Evolutionary conservation across 805 yeast genomes (phyloP).

Genomic region (Metschnikowia amazonensis): DNA sequence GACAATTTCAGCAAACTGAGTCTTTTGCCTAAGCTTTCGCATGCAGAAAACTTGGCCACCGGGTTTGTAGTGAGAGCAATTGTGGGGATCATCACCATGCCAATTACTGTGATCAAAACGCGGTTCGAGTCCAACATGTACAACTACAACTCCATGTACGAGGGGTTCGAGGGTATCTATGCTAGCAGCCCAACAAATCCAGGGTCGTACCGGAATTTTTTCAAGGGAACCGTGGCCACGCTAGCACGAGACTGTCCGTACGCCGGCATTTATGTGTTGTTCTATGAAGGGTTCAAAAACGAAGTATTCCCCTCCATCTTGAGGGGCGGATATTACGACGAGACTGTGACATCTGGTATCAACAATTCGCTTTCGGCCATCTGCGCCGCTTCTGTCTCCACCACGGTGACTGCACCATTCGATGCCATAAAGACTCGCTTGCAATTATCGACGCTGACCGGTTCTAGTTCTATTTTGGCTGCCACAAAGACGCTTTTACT

Average conservation of each 20-base stretch:
- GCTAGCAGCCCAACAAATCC: conserved; percentile 25
- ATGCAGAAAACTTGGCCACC: conserved; percentile 62
- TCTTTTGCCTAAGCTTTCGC: conserved; percentile 67
- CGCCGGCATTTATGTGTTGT: conserved; percentile 86
- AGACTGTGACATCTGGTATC: conserved; percentile 12
- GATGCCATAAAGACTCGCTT: conserved; percentile 91
- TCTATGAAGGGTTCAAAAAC: conserved; percentile 74
- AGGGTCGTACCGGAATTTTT: conserved; percentile 61
- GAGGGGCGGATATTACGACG: conserved; percentile 10
- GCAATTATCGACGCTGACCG: conserved; percentile 58
- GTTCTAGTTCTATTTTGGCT: conserved; percentile 33
- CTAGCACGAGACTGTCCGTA: conserved; percentile 90
- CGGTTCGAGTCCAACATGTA: conserved; percentile 82
- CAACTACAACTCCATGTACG: conserved; percentile 57
- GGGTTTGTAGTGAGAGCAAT: conserved; percentile 78
- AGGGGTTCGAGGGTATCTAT: conserved; percentile 58
- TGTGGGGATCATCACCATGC: conserved; percentile 91
- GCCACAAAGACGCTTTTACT: conserved; percentile 40
- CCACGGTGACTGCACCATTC: conserved; percentile 88
- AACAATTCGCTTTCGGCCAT: conserved; percentile 72
- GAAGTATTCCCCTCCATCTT: conserved; percentile 43
- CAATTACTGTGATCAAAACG: conserved; percentile 85
- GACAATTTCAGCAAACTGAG: conserved; percentile 21
- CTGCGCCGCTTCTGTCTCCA: conserved; percentile 72
- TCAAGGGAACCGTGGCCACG: conserved; percentile 85